Evolutionary conservation across 108 stramenopile genomes (phyloP), one percentile per base, ranked within the genome.

Genomic region (Pseudonitzschia multiseries): DNA sequence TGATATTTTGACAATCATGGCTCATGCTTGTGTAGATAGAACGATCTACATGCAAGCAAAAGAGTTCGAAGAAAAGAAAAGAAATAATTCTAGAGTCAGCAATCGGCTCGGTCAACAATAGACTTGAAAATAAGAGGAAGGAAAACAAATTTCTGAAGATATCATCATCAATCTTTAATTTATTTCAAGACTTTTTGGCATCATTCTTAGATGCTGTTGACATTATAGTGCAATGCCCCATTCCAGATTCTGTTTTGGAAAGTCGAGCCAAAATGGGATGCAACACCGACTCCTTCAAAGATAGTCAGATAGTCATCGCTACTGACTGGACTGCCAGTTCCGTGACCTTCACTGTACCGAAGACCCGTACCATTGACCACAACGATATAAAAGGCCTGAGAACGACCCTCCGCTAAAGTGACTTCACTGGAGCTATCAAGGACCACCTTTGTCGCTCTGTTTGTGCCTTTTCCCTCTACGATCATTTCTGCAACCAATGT

Each of bases 251-350:
- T 53, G 43, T 28, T 26, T 3, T 33, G 61, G 54, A 56, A 73
- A 17, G 63, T 65, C 1, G 44, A 36, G 8, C 60, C 32, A 41
- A 41, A 73, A 13, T 26, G 21, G 20, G 53, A 73, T 43, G 36
- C 46, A 20, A 46, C 48, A 32, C 72, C 72, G 63, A 57, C 72
- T 57, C 72, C 72, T 46, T 65, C 41, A 22, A 73, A 42, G 14
- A 73, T 57, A 2, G n/a, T 21, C 8, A 73, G 36, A 64, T 73
- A 18, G 56, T 68, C 67, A 43, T 68, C 46, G 5, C 42, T 36
- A 21, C 44, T n/a, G 20, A 28, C 50, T 8, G 27, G 21, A 21
- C 1, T 51, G 20, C 67, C 67, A 22, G 67, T 43, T 48, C 67
- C 67, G 8, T 60, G n/a, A 40, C 62, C 62, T 41, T 40, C n/a